Evolutionary conservation across 306 rosid species (phyloP).

Genomic region (Rosa rugosa): DNA sequence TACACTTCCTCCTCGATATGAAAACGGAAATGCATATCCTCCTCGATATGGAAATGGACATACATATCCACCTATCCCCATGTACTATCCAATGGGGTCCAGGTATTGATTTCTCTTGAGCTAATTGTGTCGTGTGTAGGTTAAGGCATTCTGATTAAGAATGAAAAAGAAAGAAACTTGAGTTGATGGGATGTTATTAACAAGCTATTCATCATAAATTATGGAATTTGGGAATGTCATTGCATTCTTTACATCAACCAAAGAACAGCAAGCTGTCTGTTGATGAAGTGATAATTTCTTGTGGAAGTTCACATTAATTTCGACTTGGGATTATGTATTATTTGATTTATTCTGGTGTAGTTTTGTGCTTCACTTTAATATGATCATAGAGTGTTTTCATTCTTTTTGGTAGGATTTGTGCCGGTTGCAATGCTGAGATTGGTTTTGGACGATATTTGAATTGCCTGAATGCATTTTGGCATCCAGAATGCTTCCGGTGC

Average conservation of each 20-base stretch:
- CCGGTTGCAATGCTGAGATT: slow-evolving; percentile 73
- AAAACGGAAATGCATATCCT: slow-evolving; percentile 44
- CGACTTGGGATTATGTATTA: neutral
- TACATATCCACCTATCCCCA: slow-evolving; percentile 48
- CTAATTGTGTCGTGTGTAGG: neutral
- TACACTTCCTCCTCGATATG: slow-evolving; percentile 51
- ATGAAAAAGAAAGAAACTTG: neutral
- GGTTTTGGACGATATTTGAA: slow-evolving; percentile 88
- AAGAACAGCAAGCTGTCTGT: slow-evolving; percentile 3
- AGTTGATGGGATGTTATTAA: slow-evolving; percentile 5
- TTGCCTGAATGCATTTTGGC: slow-evolving; percentile 92
- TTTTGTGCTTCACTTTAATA: neutral
- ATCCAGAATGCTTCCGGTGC: slow-evolving; percentile 97
- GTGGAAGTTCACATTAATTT: slow-evolving; percentile 4
- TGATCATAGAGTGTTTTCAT: neutral
- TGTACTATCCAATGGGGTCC: slow-evolving; percentile 54
- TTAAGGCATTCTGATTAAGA: slow-evolving; percentile 6
- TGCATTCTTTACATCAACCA: neutral
- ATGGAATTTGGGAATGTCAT: neutral
- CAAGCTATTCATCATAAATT: neutral
- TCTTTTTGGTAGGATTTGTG: slow-evolving; percentile 61
- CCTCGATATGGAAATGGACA: slow-evolving; percentile 28
- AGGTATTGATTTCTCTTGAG: slow-evolving; percentile 48
- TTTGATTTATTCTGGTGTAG: neutral
- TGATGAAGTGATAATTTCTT: neutral